Evolutionary conservation across 495 filamentous ascomycete genomes (phyloP).

Genomic region (Neurospora cerealis): DNA sequence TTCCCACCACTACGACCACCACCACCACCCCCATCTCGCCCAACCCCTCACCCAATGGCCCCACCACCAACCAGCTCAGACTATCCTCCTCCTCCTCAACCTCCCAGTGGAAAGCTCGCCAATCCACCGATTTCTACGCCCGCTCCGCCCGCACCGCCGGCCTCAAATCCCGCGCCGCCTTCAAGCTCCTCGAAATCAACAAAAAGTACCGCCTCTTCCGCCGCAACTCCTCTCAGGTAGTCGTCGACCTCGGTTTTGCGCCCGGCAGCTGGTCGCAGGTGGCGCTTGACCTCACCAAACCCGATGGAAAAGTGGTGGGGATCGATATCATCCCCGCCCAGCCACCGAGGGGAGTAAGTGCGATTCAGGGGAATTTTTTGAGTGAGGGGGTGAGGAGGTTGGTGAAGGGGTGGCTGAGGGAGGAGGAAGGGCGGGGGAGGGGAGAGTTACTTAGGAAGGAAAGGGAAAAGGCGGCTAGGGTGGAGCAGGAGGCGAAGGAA

Average conservation of each 20-base stretch:
- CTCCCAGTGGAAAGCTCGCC: slow-evolving; percentile 72
- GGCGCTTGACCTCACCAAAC: slow-evolving; percentile 66
- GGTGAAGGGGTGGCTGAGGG: slow-evolving; percentile 63
- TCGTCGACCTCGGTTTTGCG: slow-evolving; percentile 89
- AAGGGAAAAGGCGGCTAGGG: neutral
- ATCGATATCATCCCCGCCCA: slow-evolving; percentile 89
- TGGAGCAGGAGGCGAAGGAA: neutral
- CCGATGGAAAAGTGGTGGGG: slow-evolving; percentile 70
- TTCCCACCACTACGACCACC: too few species aligned
- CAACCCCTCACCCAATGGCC: too few species aligned
- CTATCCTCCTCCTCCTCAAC: slow-evolving; percentile 48
- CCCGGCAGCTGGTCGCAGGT: slow-evolving; percentile 97
- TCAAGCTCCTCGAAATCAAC: slow-evolving; percentile 87
- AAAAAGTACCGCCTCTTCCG: slow-evolving; percentile 69
- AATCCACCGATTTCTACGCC: slow-evolving; percentile 58
- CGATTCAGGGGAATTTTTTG: slow-evolving; percentile 90
- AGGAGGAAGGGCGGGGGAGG: slow-evolving; percentile 36
- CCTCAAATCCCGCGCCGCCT: slow-evolving; percentile 82
- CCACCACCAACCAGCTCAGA: neutral
- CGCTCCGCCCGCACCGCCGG: slow-evolving; percentile 62
- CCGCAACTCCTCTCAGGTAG: slow-evolving; percentile 53
- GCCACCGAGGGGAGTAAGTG: slow-evolving; percentile 79
- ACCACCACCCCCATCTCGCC: too few species aligned
- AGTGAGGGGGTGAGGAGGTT: slow-evolving; percentile 56
- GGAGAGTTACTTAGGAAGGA: neutral